phyloP scores from a whole-genome alignment of 2,329 filamentous ascomycete genomes.

The Periconia digitata region DNA sequence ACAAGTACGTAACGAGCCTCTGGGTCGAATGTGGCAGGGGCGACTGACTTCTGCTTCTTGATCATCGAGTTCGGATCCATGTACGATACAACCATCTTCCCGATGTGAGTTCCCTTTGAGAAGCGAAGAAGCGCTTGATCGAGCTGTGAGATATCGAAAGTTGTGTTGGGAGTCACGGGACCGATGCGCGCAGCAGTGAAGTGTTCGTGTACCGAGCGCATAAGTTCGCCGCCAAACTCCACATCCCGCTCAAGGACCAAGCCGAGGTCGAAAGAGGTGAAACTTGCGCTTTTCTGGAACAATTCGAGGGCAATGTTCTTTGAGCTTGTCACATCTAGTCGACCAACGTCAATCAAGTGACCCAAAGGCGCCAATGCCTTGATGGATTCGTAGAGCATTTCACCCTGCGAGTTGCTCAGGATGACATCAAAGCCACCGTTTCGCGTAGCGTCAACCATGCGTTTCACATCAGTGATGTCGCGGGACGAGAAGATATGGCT shows the following conservation, averaged over 20 bases:
- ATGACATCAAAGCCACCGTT: conserved; percentile 33
- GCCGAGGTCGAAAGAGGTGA: conserved; percentile 23
- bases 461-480: conserved; percentile 1
- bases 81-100: conserved; percentile 42
- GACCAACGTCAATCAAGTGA: conserved; percentile 29
- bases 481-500: conserved; percentile 35
- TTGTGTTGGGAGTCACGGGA: conserved; percentile 4
- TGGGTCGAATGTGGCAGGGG: conserved; percentile 3
- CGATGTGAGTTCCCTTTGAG: conserved; percentile 40
- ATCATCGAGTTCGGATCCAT: conserved; percentile 3
- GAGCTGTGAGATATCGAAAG: conserved; percentile 27
- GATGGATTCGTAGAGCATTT: conserved; percentile 18
- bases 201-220: conserved; percentile 6
- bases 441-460: conserved; percentile 13
- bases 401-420: conserved; percentile 22
- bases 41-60: conserved; percentile 2
- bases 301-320: conserved; percentile 15
- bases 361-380: conserved; percentile 34
- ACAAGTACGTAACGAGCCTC: conserved; percentile 13
- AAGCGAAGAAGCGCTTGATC: conserved; percentile 23
- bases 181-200: conserved; percentile 6
- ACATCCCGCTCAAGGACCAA: conserved; percentile 8
- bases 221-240: conserved; percentile 2
- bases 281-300: conserved; percentile 20
- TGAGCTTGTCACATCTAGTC: conserved; percentile 15